These are phyloP conservation scores for Halophytophthora polymorphica DNA, from an alignment of 352 stramenopile species.

Conservation along the genomic window DNA sequence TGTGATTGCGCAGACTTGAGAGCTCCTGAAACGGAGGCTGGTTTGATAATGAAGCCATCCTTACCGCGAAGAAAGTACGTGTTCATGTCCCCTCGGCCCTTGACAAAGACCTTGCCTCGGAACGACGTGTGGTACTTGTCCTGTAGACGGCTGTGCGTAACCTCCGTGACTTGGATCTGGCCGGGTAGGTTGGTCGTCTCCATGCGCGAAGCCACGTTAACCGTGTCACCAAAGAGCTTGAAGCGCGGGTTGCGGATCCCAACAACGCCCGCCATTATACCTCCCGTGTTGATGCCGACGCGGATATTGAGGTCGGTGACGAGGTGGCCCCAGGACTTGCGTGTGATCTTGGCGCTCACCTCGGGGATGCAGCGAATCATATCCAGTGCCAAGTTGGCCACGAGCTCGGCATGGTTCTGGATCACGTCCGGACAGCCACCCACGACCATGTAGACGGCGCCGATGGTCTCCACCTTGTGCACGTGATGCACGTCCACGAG, in stretches of 20 bases:
- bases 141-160: slow-evolving; percentile 60
- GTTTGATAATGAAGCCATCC: slow-evolving; percentile 53
- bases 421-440: slow-evolving; percentile 72
- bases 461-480: slow-evolving; percentile 91
- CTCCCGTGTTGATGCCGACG: slow-evolving; percentile 84
- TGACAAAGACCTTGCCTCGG: slow-evolving; percentile 77
- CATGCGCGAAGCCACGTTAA: slow-evolving; percentile 86
- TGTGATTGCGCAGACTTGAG: neutral
- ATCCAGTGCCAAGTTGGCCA: slow-evolving; percentile 77
- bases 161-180: slow-evolving; percentile 80
- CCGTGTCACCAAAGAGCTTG: slow-evolving; percentile 87
- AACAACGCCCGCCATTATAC: slow-evolving; percentile 84
- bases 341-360: slow-evolving; percentile 64
- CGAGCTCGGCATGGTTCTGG: slow-evolving; percentile 70
- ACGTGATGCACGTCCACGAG: slow-evolving; percentile 84
- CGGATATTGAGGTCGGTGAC: slow-evolving; percentile 80
- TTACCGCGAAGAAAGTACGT: slow-evolving; percentile 78
- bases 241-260: slow-evolving; percentile 82
- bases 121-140: slow-evolving; percentile 68
- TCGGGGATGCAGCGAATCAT: slow-evolving; percentile 82
- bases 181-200: slow-evolving; percentile 77
- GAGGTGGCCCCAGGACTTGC: slow-evolving; percentile 63
- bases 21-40: slow-evolving; percentile 18
- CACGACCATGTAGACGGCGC: slow-evolving; percentile 88
- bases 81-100: slow-evolving; percentile 80